Base-by-base conservation (phyloP, 1,284 basidiomycete genomes). In the Clitocybe nebularis region DNA sequence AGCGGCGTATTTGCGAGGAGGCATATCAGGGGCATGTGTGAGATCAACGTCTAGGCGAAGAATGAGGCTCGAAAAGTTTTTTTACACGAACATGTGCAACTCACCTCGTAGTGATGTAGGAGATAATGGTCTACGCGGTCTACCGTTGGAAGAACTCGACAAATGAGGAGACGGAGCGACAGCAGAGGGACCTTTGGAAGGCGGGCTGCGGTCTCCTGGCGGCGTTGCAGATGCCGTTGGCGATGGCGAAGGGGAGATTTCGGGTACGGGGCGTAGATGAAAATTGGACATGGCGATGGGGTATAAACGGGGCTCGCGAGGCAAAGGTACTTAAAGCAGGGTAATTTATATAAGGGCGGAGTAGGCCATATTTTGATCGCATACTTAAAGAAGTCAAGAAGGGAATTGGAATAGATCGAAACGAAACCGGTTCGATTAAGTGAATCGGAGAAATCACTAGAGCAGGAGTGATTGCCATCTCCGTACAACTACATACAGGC, bases 1-100 rank as follows among this genome's bases (percentile, higher is more conserved):
- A 0, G 81, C 74, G 16, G 84, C 84, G 56, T 79, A 84, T 50
- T 77, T 77, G 43, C 77, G 66, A 4, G 67, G 61, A 4, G 62
- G 57, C 28, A 68, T 61, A 51, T 73, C 74, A 39, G 68, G 61
- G 23, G 69, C 61, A 44, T 74, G 69, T 1, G 71, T 63, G 43
- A 81, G 68, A 57, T 81, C 78, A 50, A 83, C 64, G 56, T 82
- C 81, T 81, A 32, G 51, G n/a, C 47, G 7, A 36, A 13, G 23
- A 37, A 25, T 23, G 45, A 17, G 42, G 45, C 21, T 39, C 25
- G 32, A 28, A 32, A 41, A 43, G 50, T 21, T 14, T 9, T 32
- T 32, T 32, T 32, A 16, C 19, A 16, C 14, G 50, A 51, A 35
- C 35, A 14, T 6, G 36, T 4, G 33, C 35, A 8, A 51, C 60